Percentiles rank a stretch among this genome's conserved stretches.
These are phyloP conservation scores for Pseudogymnoascus pannorum DNA, from an alignment of 2,329 filamentous ascomycete genomes.

Conservation along the genomic window DNA sequence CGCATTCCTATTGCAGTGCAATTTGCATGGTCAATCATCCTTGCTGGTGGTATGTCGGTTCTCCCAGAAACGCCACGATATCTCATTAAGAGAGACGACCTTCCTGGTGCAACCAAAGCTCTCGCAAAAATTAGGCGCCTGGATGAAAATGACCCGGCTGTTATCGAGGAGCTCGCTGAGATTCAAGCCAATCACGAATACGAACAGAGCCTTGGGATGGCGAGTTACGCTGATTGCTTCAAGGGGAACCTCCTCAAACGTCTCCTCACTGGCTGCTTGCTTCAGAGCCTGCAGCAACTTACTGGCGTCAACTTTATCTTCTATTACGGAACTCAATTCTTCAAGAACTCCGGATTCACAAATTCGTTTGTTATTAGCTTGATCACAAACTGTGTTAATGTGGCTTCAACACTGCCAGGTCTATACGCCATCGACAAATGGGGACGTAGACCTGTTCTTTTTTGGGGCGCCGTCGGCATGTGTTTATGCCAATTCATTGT, in stretches of 20 bases:
- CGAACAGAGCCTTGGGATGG: slow-evolving; percentile 57
- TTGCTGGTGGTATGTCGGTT: slow-evolving; percentile 60
- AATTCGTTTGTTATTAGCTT: slow-evolving; percentile 64
- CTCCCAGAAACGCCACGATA: slow-evolving; percentile 72
- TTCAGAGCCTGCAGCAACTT: slow-evolving; percentile 75
- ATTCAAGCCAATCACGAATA: slow-evolving; percentile 70
- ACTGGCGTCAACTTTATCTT: slow-evolving; percentile 71
- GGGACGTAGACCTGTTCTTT: slow-evolving; percentile 65
- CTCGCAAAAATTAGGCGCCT: slow-evolving; percentile 67
- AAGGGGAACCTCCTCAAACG: slow-evolving; percentile 61
- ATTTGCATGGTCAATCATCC: slow-evolving; percentile 63
- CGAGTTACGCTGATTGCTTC: slow-evolving; percentile 54
- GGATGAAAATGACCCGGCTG: slow-evolving; percentile 64
- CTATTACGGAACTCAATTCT: slow-evolving; percentile 70
- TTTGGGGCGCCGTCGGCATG: slow-evolving; percentile 71
- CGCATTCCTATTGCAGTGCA: slow-evolving; percentile 71
- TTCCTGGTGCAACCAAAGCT: slow-evolving; percentile 58
- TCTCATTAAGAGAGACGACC: slow-evolving; percentile 62
- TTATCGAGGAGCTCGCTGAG: slow-evolving; percentile 69
- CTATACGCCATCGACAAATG: slow-evolving; percentile 67
- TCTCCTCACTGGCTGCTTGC: slow-evolving; percentile 61
- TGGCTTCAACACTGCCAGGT: slow-evolving; percentile 66
- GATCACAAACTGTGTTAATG: slow-evolving; percentile 71
- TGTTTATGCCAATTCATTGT: slow-evolving; percentile 57
- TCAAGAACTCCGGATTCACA: slow-evolving; percentile 51